Evolutionary conservation across 768 basidiomycete species (phyloP), one percentile per base, ranked within the genome.

Genomic region (Pleurotus platypus): DNA sequence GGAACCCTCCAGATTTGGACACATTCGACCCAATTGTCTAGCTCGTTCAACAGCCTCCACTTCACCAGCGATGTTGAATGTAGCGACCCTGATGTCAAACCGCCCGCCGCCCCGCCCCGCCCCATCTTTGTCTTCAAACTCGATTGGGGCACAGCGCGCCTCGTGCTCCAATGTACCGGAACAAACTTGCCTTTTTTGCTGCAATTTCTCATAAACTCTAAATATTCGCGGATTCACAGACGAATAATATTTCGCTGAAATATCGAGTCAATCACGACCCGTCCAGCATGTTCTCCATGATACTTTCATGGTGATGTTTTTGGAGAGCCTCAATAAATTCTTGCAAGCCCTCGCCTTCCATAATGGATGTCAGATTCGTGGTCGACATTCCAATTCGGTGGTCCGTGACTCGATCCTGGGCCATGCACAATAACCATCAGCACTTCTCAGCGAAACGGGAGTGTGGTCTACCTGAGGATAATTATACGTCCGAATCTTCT

Each of bases 401-500:
- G 68, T 97, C 95, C 2, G 95, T 98, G 8, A 98, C 84, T 8
- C 94, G 87, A 61, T 94, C 93, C 88, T 96, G 62, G 30, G 43
- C 13, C 13, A 9, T 13, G 18, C 16, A 58, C 20, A 49, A 12
- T 49, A 30, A 43, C 9, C 18, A 11, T 43, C 53, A 42, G 35
- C 20, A 24, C 55, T 27, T 26, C 42, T 13, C 16, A 38, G 20
- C 15, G 37, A 12, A 24, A 46, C 50, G 35, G 4, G n/a, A 38
- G 48, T 11, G n/a, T 38, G 26, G 58, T 73, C 8, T 49, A 82
- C 92, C 78, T 94, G 94, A 1, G 92, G 83, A 69, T 87, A 95
- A 64, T 97, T 98, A 71, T 98, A 98, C 3, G 97, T 98, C 59
- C 97, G 76, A 57, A 98, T 90, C 69, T 98, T 98, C 66, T 98